Conservation (phyloP, 192 early-diverging fungal species). For the Coemansia sp. region DNA sequence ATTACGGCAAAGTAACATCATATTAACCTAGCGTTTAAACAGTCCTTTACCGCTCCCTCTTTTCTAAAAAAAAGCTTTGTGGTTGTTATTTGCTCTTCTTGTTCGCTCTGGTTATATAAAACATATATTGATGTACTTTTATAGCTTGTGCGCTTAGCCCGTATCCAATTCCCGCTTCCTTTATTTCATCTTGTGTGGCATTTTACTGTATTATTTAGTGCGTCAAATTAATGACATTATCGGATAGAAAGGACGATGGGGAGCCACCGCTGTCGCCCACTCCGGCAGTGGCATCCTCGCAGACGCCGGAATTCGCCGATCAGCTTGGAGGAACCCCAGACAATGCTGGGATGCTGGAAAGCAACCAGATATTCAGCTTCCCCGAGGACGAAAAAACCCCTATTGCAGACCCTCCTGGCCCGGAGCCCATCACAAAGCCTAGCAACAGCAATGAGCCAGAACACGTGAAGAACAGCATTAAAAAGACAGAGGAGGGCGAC, state of each 20-base stretch:
- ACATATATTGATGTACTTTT: not conserved
- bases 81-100: too few species aligned
- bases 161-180: not conserved
- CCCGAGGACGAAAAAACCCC: constrained; percentile 28
- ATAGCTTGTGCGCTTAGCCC: not conserved
- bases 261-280: not conserved
- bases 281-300: not conserved
- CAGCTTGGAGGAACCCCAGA: constrained; percentile 12
- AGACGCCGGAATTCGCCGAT: constrained; percentile 7
- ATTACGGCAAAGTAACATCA: not conserved
- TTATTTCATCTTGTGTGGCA: not conserved
- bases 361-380: constrained; percentile 17
- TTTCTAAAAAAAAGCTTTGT: not conserved
- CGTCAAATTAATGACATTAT: not conserved
- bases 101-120: not conserved
- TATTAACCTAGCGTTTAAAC: not conserved
- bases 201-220: not conserved
- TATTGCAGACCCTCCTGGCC: not conserved
- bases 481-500: constrained; percentile 18
- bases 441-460: not conserved
- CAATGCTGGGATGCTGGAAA: not conserved
- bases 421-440: not conserved
- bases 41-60: too few species aligned
- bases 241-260: not conserved
- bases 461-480: constrained; percentile 19